These are phyloP conservation scores for Opeltia flavorubescens DNA, from an alignment of 495 filamentous ascomycete species.

Conservation along the genomic window DNA sequence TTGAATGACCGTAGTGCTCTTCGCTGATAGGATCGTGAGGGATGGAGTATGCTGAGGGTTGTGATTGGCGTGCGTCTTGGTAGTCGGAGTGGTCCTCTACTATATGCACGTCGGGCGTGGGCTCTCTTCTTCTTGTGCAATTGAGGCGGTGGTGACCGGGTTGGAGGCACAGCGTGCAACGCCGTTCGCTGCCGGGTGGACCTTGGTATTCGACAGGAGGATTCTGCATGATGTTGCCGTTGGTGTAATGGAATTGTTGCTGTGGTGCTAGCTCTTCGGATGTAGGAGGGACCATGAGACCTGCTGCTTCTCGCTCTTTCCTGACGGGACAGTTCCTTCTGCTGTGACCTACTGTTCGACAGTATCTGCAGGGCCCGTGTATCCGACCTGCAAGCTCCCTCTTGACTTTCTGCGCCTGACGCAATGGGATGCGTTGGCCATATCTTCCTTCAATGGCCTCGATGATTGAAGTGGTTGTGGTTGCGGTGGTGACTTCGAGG, in stretches of 20 bases:
- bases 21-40: not conserved
- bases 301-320: slow-evolving; percentile 7
- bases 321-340: slow-evolving; percentile 10
- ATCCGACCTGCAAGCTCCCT: slow-evolving; percentile 9
- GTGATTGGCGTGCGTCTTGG: not conserved
- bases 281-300: slow-evolving; percentile 11
- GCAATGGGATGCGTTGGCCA: slow-evolving; percentile 14
- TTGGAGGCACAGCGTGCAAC: slow-evolving; percentile 2
- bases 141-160: slow-evolving; percentile 1
- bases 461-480: slow-evolving; percentile 13
- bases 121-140: not conserved
- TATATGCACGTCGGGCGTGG: not conserved
- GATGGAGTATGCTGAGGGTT: not conserved
- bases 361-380: slow-evolving; percentile 16
- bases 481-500: slow-evolving; percentile 10
- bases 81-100: not conserved
- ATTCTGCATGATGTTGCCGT: too few species aligned
- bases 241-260: slow-evolving; percentile 32
- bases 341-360: slow-evolving; percentile 13
- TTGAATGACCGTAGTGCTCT: not conserved
- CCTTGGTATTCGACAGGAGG: not conserved
- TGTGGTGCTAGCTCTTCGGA: slow-evolving; percentile 37
- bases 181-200: not conserved
- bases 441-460: slow-evolving; percentile 13
- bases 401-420: slow-evolving; percentile 18